Evolutionary conservation across 202 grass and related monocot genomes (phyloP).

Genomic region (Brachypodium distachyon): DNA sequence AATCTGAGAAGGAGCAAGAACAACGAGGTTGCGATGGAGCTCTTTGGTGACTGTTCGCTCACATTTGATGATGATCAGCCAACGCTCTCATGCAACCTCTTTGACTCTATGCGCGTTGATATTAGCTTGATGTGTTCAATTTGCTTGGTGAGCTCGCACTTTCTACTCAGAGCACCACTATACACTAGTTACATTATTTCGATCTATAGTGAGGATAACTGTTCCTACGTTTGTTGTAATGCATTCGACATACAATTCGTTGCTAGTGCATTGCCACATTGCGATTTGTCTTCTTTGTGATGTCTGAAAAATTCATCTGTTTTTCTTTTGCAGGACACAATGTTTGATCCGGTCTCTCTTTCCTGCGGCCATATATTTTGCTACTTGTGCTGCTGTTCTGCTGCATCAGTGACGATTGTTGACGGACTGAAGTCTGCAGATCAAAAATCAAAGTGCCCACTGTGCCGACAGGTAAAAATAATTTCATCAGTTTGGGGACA

Average conservation of each 20-base stretch:
- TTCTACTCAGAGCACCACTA: not conserved
- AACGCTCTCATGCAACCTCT: conserved; percentile 60
- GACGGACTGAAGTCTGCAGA: conserved; percentile 54
- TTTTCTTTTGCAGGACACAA: conserved; percentile 44
- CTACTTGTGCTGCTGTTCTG: conserved; percentile 76
- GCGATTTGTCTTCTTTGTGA: too few relatives aligned
- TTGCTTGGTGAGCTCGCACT: conserved; percentile 61
- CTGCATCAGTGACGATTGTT: conserved; percentile 66
- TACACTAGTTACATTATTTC: not conserved
- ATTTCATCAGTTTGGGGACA: not conserved
- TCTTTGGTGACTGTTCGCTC: conserved; percentile 63
- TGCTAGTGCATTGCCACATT: not conserved
- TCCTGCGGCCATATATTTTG: conserved; percentile 86
- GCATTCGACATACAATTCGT: not conserved
- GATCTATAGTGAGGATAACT: not conserved
- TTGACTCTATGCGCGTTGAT: conserved; percentile 61
- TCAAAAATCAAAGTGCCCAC: conserved; percentile 63
- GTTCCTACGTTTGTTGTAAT: not conserved
- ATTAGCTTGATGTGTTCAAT: conserved; percentile 81
- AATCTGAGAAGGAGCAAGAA: conserved; percentile 59
- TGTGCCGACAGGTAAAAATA: conserved; percentile 55
- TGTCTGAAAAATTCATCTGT: not conserved
- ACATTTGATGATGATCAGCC: conserved; percentile 62
- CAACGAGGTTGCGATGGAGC: conserved; percentile 37
- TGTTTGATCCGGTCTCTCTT: conserved; percentile 76